Base-by-base conservation (phyloP, 257 asterid genomes). In the Solanum infundibuliforme region DNA sequence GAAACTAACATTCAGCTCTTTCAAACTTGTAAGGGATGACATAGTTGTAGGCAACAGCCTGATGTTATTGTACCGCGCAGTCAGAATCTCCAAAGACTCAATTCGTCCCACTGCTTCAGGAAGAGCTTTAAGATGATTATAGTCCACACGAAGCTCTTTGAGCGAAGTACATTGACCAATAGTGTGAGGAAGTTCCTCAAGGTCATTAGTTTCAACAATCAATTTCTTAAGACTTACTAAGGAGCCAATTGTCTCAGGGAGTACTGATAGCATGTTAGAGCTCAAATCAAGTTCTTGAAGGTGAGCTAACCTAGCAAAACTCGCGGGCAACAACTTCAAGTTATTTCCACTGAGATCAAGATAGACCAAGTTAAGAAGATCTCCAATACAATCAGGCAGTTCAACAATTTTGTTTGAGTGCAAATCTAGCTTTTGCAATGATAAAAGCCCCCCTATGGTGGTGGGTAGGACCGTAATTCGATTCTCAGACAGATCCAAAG, bases 81-180 rank as follows among this genome's bases (percentile, higher is more conserved):
- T 88, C n/a, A 96, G 90, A 85, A 94, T 87, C 93, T 96, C 98
- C 87, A 96, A 87, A 13, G 98, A 89, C 76, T 88, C 94, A 34
- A 96, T 93, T 86, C 92, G 83, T 52, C 98, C 98, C 20, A 96
- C 93, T 32, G 98, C 98, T 91, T 96, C 98, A 8, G 98, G 98
- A 5, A 96, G 94, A 3, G 98, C 98, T 93, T 95, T 96, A 34
- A 96, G 96, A 60, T 92, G 87, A 85, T 96, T 96, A 88, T 96
- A 96, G 86, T 96, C 98, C 3, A 94, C 98, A 34, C 87, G 94
- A 66, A 96, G 93, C 93, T 95, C 98, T 87, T 58, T 84, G 87
- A 96, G 96, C 0, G 94, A 93, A 87, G 93, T 87, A 90, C 98
- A 96, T 69, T 89, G 94, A 41, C 96, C 92, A 43, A 96, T 96